These are phyloP conservation scores for Colletotrichum sansevieriae DNA, from an alignment of 2,329 filamentous ascomycete genomes.

Conservation along the genomic window DNA sequence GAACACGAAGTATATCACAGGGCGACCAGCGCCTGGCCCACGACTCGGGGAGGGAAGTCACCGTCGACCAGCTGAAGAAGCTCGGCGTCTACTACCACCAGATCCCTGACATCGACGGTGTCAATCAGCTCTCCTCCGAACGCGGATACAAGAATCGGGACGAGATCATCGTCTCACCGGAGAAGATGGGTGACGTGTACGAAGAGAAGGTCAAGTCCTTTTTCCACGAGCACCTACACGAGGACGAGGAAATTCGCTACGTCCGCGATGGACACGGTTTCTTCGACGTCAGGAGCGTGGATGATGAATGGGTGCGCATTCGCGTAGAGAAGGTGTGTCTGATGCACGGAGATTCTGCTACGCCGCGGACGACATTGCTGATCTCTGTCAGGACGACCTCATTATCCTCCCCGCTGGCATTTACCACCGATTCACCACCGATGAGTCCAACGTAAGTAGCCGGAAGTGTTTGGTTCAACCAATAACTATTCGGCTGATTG, in stretches of 20 bases:
- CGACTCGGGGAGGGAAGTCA: conserved; percentile 81
- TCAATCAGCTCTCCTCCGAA: conserved; percentile 79
- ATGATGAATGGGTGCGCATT: conserved; percentile 92
- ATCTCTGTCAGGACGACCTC: conserved; percentile 73
- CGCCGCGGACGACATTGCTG: background rate
- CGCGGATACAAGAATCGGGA: conserved; percentile 95
- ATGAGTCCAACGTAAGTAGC: conserved; percentile 84
- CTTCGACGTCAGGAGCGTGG: conserved; percentile 89
- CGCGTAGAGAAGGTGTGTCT: conserved; percentile 76
- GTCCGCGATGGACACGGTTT: conserved; percentile 90
- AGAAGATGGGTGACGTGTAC: conserved; percentile 87
- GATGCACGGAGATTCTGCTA: background rate
- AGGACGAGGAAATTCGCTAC: conserved; percentile 98
- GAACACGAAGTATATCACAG: conserved; percentile 56
- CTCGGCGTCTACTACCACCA: conserved; percentile 86
- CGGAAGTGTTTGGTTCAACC: background rate
- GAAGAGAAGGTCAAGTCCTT: conserved; percentile 95
- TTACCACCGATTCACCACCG: conserved; percentile 97
- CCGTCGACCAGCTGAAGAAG: conserved; percentile 73
- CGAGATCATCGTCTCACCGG: conserved; percentile 88
- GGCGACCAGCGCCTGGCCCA: conserved; percentile 94
- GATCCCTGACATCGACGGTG: conserved; percentile 72
- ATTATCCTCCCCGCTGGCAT: conserved; percentile 95
- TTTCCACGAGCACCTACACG: conserved; percentile 95
- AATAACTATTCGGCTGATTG: conserved; percentile 10